Base-by-base conservation (phyloP, 306 rosid genomes). In the Hylodesmum podocarpum region DNA sequence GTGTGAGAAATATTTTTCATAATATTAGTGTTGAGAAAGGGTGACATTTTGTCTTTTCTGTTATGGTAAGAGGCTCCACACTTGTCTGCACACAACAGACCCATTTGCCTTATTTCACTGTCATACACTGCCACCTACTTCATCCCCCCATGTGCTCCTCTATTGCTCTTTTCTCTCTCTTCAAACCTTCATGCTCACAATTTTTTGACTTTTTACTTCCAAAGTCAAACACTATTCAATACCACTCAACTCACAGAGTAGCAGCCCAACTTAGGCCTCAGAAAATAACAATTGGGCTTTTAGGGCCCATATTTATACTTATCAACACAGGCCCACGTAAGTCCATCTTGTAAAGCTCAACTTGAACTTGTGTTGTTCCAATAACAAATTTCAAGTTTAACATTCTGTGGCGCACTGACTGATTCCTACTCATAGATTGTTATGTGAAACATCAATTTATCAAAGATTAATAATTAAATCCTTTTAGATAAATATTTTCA, bases 131-230 rank as follows among this genome's bases (percentile, higher is more conserved):
- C 46, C 46, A 34, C 46, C 0, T 34, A 9, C 69, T 15, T 28
- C 66, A 59, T 59, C 3, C 83, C 3, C 83, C 89, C 65, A 84
- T 75, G 86, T 71, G 85, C 82, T 43, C 65, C 53, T 69, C 72
- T 83, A n/a, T n/a, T n/a, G 75, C 31, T 12, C 49, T 19, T 27
- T 46, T 14, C 18, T n/a, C 29, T 28, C 40, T 15, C 13, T 29
- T 16, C 29, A 44, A 16, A 31, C 31, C 31, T 66, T 73, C 79
- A 24, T 8, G 5, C 64, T 54, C 36, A n/a, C 1, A 5, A 3
- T 75, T 8, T 1, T 31, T 74, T 58, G 22, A 72, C 75, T 70
- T 69, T 54, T 6, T 3, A 29, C 4, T 14, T 1, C 8, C 1
- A 1, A 12, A 18, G 47, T 63, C 69, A 63, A 62, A n/a, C n/a